A percentile compares a stretch with the other conserved stretches of the same genome.
Evolutionary conservation across 495 filamentous ascomycete genomes (phyloP).

Genomic region (Articulospora tetracladia): DNA sequence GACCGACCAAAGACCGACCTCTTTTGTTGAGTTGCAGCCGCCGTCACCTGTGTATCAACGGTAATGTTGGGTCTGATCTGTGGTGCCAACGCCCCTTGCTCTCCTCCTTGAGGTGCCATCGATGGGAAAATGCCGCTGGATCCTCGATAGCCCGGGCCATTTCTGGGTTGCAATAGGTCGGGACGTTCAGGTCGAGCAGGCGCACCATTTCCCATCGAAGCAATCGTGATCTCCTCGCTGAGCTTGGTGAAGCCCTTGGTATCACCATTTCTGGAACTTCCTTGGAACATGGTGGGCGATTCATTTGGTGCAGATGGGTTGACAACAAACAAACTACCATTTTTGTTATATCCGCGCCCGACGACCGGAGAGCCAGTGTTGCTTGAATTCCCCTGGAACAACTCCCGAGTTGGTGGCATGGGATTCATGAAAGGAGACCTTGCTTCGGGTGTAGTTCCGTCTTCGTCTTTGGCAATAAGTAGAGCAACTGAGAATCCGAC

Average conservation of each 20-base stretch:
- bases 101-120: conserved; percentile 1
- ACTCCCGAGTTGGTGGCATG: conserved; percentile 11
- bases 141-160: conserved; percentile 18
- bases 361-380: conserved; percentile 15
- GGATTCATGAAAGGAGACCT: conserved; percentile 22
- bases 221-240: conserved; percentile 8
- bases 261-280: conserved; percentile 11
- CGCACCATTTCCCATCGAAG: conserved; percentile 1
- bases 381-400: conserved; percentile 7
- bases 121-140: conserved; percentile 22
- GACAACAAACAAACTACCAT: conserved; percentile 18
- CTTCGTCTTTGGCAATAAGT: conserved; percentile 20
- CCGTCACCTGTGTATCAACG: neutral
- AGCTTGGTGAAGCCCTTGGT: conserved; percentile 20
- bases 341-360: conserved; percentile 15
- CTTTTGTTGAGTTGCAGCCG: conserved; percentile 27
- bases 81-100: conserved; percentile 12
- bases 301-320: conserved; percentile 23
- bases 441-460: conserved; percentile 22
- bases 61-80: conserved; percentile 3
- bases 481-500: conserved; percentile 30
- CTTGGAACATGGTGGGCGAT: conserved; percentile 13
- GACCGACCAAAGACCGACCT: conserved; percentile 29
- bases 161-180: neutral
- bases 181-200: conserved; percentile 1